These are phyloP conservation scores for Candida fluviatilis DNA, from an alignment of 805 yeast genomes.

Conservation along the genomic window DNA sequence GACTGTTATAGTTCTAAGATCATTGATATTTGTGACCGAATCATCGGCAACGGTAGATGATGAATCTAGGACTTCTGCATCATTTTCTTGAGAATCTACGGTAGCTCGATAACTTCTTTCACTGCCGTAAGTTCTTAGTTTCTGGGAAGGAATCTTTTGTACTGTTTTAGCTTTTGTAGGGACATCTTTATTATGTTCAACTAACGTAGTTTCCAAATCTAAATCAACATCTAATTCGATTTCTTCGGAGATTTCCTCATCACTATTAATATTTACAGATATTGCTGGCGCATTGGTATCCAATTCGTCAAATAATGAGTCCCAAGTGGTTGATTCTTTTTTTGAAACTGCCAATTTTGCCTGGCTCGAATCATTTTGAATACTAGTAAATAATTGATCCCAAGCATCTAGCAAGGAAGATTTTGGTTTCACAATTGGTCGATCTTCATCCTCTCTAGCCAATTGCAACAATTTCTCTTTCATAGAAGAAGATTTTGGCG, in stretches of 20 bases:
- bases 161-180: not conserved
- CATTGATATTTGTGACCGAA: constrained; percentile 11
- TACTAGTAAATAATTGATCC: constrained; percentile 14
- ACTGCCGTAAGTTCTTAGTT: constrained; percentile 12
- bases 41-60: not conserved
- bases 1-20: constrained; percentile 11
- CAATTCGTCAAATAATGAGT: not conserved
- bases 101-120: constrained; percentile 15
- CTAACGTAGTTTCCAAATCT: not conserved
- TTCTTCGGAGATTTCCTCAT: not conserved
- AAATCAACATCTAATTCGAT: not conserved
- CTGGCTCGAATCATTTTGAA: constrained; percentile 5
- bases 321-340: not conserved
- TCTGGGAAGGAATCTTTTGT: not conserved
- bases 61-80: constrained; percentile 2
- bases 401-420: constrained; percentile 8
- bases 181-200: too few species aligned
- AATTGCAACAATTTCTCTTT: constrained; percentile 4
- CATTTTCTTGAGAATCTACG: constrained; percentile 1
- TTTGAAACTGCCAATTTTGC: not conserved
- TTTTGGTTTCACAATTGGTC: not conserved
- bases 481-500: constrained; percentile 3
- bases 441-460: not conserved
- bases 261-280: not conserved
- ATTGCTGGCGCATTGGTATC: not conserved